Percentiles rank a stretch among this genome's conserved stretches.
Evolutionary conservation across 2,329 filamentous ascomycete genomes (phyloP).

Genomic region (Ceratocystis harringtonii): DNA sequence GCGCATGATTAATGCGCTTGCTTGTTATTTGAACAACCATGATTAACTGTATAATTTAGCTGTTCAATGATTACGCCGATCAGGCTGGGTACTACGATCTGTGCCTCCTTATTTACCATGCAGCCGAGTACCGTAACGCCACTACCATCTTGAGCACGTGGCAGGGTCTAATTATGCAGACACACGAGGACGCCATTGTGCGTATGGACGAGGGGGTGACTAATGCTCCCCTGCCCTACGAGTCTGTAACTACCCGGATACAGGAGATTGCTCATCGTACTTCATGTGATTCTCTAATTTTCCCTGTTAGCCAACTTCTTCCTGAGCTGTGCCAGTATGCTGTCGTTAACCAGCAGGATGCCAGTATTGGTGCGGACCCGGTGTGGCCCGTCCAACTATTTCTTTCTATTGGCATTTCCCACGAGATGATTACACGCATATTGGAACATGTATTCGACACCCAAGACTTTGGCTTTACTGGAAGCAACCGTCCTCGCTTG

Average conservation of each 20-base stretch:
- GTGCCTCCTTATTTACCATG: slow-evolving; percentile 80
- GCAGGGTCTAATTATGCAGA: slow-evolving; percentile 62
- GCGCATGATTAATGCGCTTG: not conserved
- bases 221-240: slow-evolving; percentile 45
- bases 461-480: slow-evolving; percentile 44
- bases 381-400: slow-evolving; percentile 44
- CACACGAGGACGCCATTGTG: slow-evolving; percentile 42
- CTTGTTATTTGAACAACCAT: not conserved
- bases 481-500: slow-evolving; percentile 33
- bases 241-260: slow-evolving; percentile 49
- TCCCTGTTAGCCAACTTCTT: slow-evolving; percentile 46
- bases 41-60: slow-evolving; percentile 31
- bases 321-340: slow-evolving; percentile 49
- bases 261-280: slow-evolving; percentile 51
- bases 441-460: slow-evolving; percentile 43
- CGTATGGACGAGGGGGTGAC: slow-evolving; percentile 19
- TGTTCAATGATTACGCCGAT: slow-evolving; percentile 89
- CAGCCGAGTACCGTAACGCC: slow-evolving; percentile 78
- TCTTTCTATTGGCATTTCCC: slow-evolving; percentile 39
- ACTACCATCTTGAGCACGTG: slow-evolving; percentile 74
- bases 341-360: slow-evolving; percentile 42
- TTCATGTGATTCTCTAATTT: slow-evolving; percentile 49
- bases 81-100: slow-evolving; percentile 87
- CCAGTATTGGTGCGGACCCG: slow-evolving; percentile 40
- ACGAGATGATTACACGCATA: slow-evolving; percentile 40